Evolutionary conservation across 371 early-diverging fungal genomes (phyloP).

Genomic region (Syncephalastrum sp.): DNA sequence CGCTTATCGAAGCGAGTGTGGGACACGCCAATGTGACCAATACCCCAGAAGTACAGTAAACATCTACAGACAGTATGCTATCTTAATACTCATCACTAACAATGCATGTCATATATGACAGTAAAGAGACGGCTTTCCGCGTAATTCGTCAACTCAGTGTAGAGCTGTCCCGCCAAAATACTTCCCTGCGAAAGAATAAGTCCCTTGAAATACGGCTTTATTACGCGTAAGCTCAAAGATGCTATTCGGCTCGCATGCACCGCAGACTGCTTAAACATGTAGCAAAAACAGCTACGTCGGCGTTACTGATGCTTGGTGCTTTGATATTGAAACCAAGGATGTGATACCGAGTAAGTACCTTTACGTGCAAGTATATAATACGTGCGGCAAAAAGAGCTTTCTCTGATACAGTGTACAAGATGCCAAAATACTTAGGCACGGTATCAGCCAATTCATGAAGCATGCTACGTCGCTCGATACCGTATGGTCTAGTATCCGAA

Average conservation of each 20-base stretch:
- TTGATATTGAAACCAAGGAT: slow-evolving; percentile 16
- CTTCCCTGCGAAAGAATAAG: slow-evolving; percentile 2
- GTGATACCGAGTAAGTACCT: too few relatives aligned
- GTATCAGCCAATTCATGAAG: slow-evolving; percentile 9
- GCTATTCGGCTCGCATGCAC: neutral
- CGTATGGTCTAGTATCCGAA: slow-evolving; percentile 13
- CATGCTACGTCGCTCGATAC: neutral
- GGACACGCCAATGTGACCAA: neutral
- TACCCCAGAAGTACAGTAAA: neutral
- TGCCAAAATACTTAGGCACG: slow-evolving; percentile 2
- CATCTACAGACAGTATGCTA: too few relatives aligned
- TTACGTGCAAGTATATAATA: too few relatives aligned
- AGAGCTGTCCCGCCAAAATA: slow-evolving; percentile 7
- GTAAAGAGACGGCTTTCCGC: slow-evolving; percentile 11
- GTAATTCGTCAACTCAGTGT: slow-evolving; percentile 6
- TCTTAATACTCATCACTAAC: neutral
- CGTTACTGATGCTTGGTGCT: slow-evolving; percentile 12
- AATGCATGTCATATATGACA: neutral
- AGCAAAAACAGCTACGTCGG: slow-evolving; percentile 9
- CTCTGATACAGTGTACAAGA: slow-evolving; percentile 4
- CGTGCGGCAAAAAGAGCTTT: neutral
- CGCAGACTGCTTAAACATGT: neutral
- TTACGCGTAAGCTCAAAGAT: slow-evolving; percentile 10
- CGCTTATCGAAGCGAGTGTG: neutral
- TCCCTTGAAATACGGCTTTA: slow-evolving; percentile 9